These are phyloP conservation scores for Globisporangium barbulae DNA, from an alignment of 352 stramenopile genomes.

Conservation along the genomic window DNA sequence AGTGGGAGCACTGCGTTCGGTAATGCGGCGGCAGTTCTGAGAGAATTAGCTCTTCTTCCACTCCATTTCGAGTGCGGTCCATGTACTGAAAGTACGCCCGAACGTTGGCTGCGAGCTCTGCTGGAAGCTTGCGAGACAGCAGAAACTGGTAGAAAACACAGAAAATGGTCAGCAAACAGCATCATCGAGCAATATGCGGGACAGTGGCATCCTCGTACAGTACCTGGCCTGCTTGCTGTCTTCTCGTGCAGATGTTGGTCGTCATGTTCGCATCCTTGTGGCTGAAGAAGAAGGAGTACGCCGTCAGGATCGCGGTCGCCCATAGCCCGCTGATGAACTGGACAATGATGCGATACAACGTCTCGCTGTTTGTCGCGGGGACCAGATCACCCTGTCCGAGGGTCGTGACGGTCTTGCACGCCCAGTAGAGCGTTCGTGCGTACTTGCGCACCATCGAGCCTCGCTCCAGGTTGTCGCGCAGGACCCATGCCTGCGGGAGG, in stretches of 20 bases:
- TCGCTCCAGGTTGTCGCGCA: conserved; percentile 53
- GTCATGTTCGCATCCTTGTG: conserved; percentile 57
- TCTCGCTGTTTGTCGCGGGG: conserved; percentile 51
- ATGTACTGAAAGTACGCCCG: conserved; percentile 72
- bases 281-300: conserved; percentile 72
- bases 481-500: conserved; percentile 46
- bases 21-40: conserved; percentile 46
- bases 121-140: conserved; percentile 30
- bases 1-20: conserved; percentile 45
- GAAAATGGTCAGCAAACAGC: background rate
- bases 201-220: background rate
- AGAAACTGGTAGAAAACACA: conserved; percentile 33
- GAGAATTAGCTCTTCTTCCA: conserved; percentile 50
- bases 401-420: conserved; percentile 66
- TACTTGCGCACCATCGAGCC: conserved; percentile 47
- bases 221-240: conserved; percentile 50
- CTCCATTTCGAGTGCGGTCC: conserved; percentile 56
- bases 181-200: background rate
- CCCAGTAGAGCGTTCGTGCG: conserved; percentile 63
- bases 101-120: conserved; percentile 27
- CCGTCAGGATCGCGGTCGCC: conserved; percentile 64
- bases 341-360: conserved; percentile 52
- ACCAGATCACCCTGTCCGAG: conserved; percentile 68
- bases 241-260: conserved; percentile 59
- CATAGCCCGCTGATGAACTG: conserved; percentile 63